A percentile compares a stretch with the other conserved stretches of the same genome.
Conservation (phyloP, 1,284 basidiomycete genomes). For the Sparassis latifolia region DNA sequence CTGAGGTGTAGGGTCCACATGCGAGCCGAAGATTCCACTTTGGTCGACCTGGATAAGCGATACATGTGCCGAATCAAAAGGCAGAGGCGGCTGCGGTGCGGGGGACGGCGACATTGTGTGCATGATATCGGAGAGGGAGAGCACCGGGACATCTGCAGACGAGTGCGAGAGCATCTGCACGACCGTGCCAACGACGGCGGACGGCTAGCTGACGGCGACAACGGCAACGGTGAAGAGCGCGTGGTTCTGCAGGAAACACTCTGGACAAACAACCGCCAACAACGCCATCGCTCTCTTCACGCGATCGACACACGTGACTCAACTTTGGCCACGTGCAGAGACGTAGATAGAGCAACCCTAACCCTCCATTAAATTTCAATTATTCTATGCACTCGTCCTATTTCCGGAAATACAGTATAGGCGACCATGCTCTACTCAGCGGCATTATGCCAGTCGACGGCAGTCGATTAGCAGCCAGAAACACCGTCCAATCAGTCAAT, state of each 20-base stretch:
- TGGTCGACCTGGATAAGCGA: background rate
- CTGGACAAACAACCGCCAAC: conserved; percentile 16
- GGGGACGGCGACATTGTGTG: conserved; percentile 36
- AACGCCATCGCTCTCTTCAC: conserved; percentile 13
- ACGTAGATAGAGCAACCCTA: too few species aligned
- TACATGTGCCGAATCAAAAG: background rate
- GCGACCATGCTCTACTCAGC: too few species aligned
- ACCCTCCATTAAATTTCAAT: too few species aligned
- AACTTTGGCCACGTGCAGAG: background rate
- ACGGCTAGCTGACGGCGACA: background rate
- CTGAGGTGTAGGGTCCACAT: conserved; percentile 1
- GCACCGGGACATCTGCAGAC: conserved; percentile 21
- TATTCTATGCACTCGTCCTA: too few species aligned
- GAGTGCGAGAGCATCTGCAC: conserved; percentile 6
- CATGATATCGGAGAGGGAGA: conserved; percentile 36
- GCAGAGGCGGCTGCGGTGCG: conserved; percentile 18
- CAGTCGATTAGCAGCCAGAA: too few species aligned
- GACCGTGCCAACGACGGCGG: conserved; percentile 18
- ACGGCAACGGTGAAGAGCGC: background rate
- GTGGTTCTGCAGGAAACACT: conserved; percentile 8
- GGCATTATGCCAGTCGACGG: too few species aligned
- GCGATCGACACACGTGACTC: conserved; percentile 4
- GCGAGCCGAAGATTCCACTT: background rate
- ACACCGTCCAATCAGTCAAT: too few species aligned
- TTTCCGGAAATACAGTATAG: too few species aligned